Percentiles rank a stretch among this genome's conserved stretches.
These are phyloP conservation scores for Thelephora aurantiotincta DNA, from an alignment of 768 basidiomycete genomes.

Conservation along the genomic window DNA sequence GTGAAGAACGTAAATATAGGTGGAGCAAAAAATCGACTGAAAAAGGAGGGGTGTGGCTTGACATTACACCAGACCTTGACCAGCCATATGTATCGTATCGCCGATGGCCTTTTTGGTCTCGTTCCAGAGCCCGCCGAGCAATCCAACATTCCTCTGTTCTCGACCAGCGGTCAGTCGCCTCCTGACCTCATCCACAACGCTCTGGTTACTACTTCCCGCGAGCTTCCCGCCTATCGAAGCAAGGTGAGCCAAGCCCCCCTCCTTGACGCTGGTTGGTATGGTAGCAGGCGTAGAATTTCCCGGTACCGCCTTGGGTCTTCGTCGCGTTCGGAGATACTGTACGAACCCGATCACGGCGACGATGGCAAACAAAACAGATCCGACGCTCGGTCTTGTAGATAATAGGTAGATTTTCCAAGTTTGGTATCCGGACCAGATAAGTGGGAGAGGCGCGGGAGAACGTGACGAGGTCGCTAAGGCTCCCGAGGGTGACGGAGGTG, in stretches of 20 bases:
- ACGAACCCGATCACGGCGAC: constrained; percentile 32
- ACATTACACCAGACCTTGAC: constrained; percentile 50
- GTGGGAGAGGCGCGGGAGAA: too few relatives aligned
- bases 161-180: constrained; percentile 29
- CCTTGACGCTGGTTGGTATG: too few relatives aligned
- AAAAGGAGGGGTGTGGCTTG: too few relatives aligned
- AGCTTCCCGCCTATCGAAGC: not conserved
- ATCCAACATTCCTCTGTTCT: constrained; percentile 22
- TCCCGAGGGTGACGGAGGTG: not conserved
- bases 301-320: constrained; percentile 20
- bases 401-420: too few relatives aligned
- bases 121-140: constrained; percentile 30
- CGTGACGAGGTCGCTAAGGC: not conserved
- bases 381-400: constrained; percentile 6
- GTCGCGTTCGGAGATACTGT: constrained; percentile 35
- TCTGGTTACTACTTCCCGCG: constrained; percentile 9
- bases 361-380: constrained; percentile 30
- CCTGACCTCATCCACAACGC: constrained; percentile 44
- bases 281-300: constrained; percentile 1
- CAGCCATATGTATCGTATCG: constrained; percentile 67
- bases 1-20: too few relatives aligned
- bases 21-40: too few relatives aligned
- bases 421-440: too few relatives aligned
- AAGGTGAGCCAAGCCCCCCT: too few relatives aligned
- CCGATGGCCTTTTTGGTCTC: constrained; percentile 36